phyloP scores from a whole-genome alignment of 352 stramenopile species.

The Phytophthora boehmeriae region DNA sequence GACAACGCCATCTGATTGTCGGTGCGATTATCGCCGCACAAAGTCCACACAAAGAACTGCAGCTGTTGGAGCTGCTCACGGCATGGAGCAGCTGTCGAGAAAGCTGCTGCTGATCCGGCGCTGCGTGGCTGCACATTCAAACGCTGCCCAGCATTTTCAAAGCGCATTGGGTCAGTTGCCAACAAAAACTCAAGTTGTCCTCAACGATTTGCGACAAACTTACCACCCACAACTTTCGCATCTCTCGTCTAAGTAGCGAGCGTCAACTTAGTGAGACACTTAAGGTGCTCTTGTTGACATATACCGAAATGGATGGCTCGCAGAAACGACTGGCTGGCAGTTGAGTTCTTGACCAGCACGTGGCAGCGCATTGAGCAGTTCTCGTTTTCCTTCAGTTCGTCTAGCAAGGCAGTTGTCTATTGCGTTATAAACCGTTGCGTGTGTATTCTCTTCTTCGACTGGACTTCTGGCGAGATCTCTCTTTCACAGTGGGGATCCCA shows the following conservation, averaged over 20 bases:
- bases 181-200: not conserved
- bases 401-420: not conserved
- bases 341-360: not conserved
- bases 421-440: constrained; percentile 8
- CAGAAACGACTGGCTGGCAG: constrained; percentile 30
- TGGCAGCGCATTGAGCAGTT: constrained; percentile 12
- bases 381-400: constrained; percentile 16
- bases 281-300: not conserved
- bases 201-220: constrained; percentile 26
- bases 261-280: too few relatives aligned
- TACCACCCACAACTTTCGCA: too few relatives aligned
- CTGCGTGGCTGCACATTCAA: constrained; percentile 15
- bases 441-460: constrained; percentile 41
- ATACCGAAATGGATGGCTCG: constrained; percentile 10
- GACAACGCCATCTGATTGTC: constrained; percentile 14
- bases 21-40: not conserved
- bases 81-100: constrained; percentile 9
- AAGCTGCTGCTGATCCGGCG: constrained; percentile 22
- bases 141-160: constrained; percentile 4
- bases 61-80: too few relatives aligned
- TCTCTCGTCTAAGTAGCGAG: too few relatives aligned
- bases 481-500: constrained; percentile 89
- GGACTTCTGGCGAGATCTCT: constrained; percentile 80
- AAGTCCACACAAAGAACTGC: constrained; percentile 6
- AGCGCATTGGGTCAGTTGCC: not conserved